Evolutionary conservation across 2,329 filamentous ascomycete genomes (phyloP).

Genomic region (Parafenestella ontariensis): DNA sequence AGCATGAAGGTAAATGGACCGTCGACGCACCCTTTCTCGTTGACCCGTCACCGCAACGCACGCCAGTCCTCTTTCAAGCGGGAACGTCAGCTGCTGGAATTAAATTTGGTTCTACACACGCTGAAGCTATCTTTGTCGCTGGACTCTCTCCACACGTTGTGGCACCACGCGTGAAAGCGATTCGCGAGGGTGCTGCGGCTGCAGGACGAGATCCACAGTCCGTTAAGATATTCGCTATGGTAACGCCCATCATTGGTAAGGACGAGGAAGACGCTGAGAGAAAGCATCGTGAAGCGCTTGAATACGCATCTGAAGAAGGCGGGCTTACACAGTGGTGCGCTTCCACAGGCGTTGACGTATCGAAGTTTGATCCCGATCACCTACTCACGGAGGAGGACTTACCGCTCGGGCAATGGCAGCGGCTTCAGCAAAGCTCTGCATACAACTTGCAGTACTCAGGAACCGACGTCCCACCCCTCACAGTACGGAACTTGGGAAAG

Average conservation of each 20-base stretch:
- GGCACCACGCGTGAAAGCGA: constrained; percentile 65
- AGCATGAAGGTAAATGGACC: constrained; percentile 60
- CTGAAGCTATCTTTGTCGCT: constrained; percentile 72
- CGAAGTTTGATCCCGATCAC: constrained; percentile 64
- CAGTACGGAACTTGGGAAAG: constrained; percentile 19
- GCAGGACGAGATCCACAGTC: constrained; percentile 63
- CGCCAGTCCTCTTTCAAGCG: constrained; percentile 71
- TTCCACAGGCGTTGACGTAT: constrained; percentile 71
- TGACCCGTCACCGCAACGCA: constrained; percentile 70
- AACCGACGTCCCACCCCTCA: constrained; percentile 16
- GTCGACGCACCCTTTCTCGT: constrained; percentile 72
- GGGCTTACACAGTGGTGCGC: constrained; percentile 73
- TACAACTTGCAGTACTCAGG: constrained; percentile 23
- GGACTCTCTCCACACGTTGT: constrained; percentile 68
- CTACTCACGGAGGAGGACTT: constrained; percentile 53
- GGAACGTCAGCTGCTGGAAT: constrained; percentile 70
- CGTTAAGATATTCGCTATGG: constrained; percentile 71
- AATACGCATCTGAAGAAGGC: constrained; percentile 68
- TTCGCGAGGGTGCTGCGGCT: constrained; percentile 61
- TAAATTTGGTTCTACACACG: constrained; percentile 70
- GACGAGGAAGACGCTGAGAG: constrained; percentile 69
- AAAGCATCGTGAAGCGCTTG: constrained; percentile 66
- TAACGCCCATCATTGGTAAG: constrained; percentile 68
- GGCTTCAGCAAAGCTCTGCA: constrained; percentile 13
- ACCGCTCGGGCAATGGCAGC: constrained; percentile 18